A percentile compares a stretch with the other conserved stretches of the same genome.
These are phyloP conservation scores for Coccomyxa subellipsoidea DNA, from an alignment of 163 green algal species.

Conservation along the genomic window DNA sequence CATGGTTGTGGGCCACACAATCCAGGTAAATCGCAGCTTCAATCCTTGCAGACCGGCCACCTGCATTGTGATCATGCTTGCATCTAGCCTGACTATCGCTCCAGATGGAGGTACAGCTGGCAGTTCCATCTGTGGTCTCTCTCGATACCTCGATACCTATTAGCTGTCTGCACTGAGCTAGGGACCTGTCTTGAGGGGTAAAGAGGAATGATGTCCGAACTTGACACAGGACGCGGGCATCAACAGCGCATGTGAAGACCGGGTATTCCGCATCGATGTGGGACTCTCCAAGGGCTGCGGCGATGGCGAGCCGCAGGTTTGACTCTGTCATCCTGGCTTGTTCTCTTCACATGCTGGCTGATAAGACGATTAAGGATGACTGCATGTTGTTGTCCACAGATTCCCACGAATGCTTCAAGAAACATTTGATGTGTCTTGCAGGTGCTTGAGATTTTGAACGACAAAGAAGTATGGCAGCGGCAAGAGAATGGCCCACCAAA, in stretches of 20 bases:
- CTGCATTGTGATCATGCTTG: neutral
- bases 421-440: slow-evolving; percentile 25
- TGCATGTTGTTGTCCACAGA: neutral
- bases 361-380: neutral
- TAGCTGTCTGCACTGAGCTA: too few species aligned
- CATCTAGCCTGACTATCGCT: neutral
- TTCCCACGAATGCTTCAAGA: neutral
- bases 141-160: too few species aligned
- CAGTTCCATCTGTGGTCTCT: too few species aligned
- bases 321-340: neutral
- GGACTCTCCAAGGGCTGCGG: slow-evolving; percentile 83
- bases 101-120: too few species aligned
- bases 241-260: slow-evolving; percentile 72
- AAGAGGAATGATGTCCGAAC: too few species aligned
- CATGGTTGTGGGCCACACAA: slow-evolving; percentile 86
- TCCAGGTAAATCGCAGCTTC: slow-evolving; percentile 43
- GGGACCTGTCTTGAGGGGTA: too few species aligned
- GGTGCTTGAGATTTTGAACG: slow-evolving; percentile 62
- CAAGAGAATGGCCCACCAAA: slow-evolving; percentile 17
- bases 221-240: slow-evolving; percentile 59
- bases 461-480: slow-evolving; percentile 32
- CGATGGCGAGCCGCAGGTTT: slow-evolving; percentile 60
- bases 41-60: neutral
- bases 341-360: neutral
- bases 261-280: slow-evolving; percentile 82